Evolutionary conservation across 257 asterid species (phyloP), one percentile per base, ranked within the genome.

Genomic region (Nicotiana otophora): DNA sequence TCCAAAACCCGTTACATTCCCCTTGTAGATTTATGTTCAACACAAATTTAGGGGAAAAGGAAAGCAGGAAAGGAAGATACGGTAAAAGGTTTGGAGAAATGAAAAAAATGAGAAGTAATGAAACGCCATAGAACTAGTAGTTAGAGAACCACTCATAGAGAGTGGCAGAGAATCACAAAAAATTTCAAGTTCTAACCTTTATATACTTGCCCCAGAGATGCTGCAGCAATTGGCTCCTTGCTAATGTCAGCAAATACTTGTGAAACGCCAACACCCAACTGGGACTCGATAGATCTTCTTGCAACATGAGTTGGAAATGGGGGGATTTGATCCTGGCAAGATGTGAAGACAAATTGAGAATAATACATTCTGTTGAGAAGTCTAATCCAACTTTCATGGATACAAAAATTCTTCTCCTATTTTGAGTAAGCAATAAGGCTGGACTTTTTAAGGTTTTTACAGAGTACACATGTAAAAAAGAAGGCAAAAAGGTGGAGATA

Each of bases 171-270:
- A 48, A 30, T 31, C 57, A 28, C 74, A 75, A n/a, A 58, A 31
- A 36, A 19, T 4, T 28, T 53, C 46, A 55, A 81, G 63, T 86
- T 51, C 92, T 86, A 87, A 94, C 99, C 98, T 96, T 90, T 96
- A 84, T 96, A 96, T 82, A 96, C 99, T 88, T 96, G 99, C 72
- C 99, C 99, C 76, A 96, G 84, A 78, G 99, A 96, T 81, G 98
- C 99, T 77, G 99, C 99, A 67, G 99, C 99, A 61, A 96, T 78
- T 77, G 99, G 99, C 89, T 96, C 90, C 88, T 89, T 65, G 83
- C 97, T 96, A 69, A 96, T 93, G 89, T 96, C 98, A 77, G 99
- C 93, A 89, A 96, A 96, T 80, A 94, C 83, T 86, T 94, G 84
- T 64, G 97, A 87, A 84, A 94, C 63, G 12, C 98, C 95, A 92